These are phyloP conservation scores for Ogataea populi-albae DNA, from an alignment of 805 yeast genomes.

Conservation along the genomic window DNA sequence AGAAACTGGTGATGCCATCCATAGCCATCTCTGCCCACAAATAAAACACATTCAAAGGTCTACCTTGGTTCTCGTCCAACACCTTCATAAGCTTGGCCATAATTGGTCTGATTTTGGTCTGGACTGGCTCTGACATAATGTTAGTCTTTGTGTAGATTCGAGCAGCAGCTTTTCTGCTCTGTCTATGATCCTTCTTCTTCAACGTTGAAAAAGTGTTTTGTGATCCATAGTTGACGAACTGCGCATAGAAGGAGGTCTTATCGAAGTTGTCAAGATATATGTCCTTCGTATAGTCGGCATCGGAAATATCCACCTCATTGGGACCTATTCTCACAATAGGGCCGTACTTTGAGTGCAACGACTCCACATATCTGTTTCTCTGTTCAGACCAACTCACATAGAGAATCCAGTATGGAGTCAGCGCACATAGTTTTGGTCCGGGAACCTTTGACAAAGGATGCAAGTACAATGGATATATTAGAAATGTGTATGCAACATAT, in stretches of 20 bases:
- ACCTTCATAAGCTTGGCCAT: constrained; percentile 29
- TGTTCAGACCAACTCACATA: constrained; percentile 45
- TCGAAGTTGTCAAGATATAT: constrained; percentile 57
- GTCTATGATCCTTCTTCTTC: constrained; percentile 46
- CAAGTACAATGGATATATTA: constrained; percentile 45
- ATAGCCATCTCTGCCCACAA: constrained; percentile 70
- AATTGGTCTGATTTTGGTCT: constrained; percentile 33
- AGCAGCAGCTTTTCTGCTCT: constrained; percentile 38
- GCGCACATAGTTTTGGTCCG: constrained; percentile 54
- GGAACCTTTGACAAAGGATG: constrained; percentile 54
- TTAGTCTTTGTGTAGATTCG: constrained; percentile 45
- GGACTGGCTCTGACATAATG: constrained; percentile 33
- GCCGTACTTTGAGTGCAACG: constrained; percentile 55
- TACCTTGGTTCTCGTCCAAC: constrained; percentile 19
- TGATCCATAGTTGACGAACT: constrained; percentile 56
- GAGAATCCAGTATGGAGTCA: constrained; percentile 40
- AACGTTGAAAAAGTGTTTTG: constrained; percentile 58
- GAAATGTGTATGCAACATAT: constrained; percentile 7
- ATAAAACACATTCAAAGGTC: constrained; percentile 52
- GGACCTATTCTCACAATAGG: constrained; percentile 63
- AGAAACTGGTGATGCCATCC: constrained; percentile 63
- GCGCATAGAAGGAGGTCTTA: constrained; percentile 55
- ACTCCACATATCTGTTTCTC: constrained; percentile 47
- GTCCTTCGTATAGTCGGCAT: constrained; percentile 47
- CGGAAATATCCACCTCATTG: constrained; percentile 56